phyloP scores from a whole-genome alignment of 1,284 basidiomycete genomes.

The Fomitopsis schrenkii region DNA sequence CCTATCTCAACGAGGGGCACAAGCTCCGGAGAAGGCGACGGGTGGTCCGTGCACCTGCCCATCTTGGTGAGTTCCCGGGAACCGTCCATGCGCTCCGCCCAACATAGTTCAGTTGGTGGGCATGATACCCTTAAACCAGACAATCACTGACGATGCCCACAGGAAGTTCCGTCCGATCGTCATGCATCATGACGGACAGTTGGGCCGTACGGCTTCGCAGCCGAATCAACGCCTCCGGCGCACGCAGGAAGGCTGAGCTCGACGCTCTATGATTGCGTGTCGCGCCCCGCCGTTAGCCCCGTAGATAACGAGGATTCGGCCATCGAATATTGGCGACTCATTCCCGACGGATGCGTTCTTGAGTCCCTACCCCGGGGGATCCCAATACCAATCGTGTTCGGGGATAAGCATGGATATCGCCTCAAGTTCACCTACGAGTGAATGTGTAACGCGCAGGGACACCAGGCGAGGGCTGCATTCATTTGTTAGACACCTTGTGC shows the following conservation, averaged over 20 bases:
- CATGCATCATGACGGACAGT: background rate
- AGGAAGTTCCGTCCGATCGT: background rate
- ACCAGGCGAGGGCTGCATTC: background rate
- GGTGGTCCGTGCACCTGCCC: background rate
- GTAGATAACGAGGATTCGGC: background rate
- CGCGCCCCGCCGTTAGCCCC: background rate
- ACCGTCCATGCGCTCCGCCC: background rate
- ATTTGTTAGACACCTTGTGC: background rate
- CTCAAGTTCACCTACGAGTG: background rate
- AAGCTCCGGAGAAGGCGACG: background rate
- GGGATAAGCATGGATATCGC: background rate
- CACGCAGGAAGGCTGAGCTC: background rate
- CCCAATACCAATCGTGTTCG: background rate
- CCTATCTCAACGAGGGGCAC: background rate
- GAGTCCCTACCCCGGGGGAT: background rate
- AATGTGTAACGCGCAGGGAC: background rate
- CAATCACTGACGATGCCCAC: background rate
- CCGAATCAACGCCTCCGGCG: background rate
- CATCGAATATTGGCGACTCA: background rate
- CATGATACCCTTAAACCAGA: background rate
- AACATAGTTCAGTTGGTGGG: background rate
- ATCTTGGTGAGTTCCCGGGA: background rate
- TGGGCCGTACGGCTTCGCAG: background rate
- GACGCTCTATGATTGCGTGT: background rate
- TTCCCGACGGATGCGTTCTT: background rate